Percentiles rank a stretch among this genome's conserved stretches.
Evolutionary conservation across 2,329 filamentous ascomycete genomes (phyloP).

Genomic region (Phialemoniopsis sp.): DNA sequence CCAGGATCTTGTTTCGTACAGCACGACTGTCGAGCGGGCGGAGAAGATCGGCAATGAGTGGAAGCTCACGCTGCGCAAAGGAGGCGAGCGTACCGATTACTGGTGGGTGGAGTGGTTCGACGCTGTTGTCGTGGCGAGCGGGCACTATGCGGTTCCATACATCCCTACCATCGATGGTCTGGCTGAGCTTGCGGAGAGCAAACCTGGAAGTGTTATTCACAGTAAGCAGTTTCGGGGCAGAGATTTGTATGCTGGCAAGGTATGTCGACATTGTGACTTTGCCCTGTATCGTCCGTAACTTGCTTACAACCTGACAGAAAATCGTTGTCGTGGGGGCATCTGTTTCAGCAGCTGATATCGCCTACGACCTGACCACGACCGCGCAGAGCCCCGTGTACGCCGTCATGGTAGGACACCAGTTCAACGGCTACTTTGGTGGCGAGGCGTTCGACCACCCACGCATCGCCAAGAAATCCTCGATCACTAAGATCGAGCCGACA

Average conservation of each 20-base stretch:
- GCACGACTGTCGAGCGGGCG: slow-evolving; percentile 57
- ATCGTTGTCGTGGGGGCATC: slow-evolving; percentile 61
- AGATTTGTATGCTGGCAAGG: slow-evolving; percentile 40
- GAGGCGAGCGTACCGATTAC: slow-evolving; percentile 33
- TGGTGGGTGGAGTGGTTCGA: slow-evolving; percentile 62
- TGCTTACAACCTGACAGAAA: slow-evolving; percentile 33
- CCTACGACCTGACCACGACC: slow-evolving; percentile 14
- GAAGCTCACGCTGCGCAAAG: slow-evolving; percentile 45
- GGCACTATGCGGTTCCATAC: slow-evolving; percentile 57
- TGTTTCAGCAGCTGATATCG: slow-evolving; percentile 60
- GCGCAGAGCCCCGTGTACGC: slow-evolving; percentile 15
- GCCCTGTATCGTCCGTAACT: background rate
- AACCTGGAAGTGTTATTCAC: slow-evolving; percentile 48
- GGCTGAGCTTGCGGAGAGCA: slow-evolving; percentile 35
- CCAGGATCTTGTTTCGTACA: slow-evolving; percentile 45
- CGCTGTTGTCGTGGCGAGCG: slow-evolving; percentile 55
- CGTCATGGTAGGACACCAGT: slow-evolving; percentile 16
- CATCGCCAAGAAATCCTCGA: slow-evolving; percentile 11
- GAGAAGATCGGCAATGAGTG: slow-evolving; percentile 46
- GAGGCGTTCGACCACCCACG: slow-evolving; percentile 16
- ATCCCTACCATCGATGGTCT: slow-evolving; percentile 40
- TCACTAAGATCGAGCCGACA: slow-evolving; percentile 24
- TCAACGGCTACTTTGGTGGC: slow-evolving; percentile 21
- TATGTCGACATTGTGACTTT: too few relatives aligned
- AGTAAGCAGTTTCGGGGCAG: slow-evolving; percentile 49